Percentiles rank a stretch among this genome's conserved stretches.
These are phyloP conservation scores for Balansia obtecta DNA, from an alignment of 2,329 filamentous ascomycete species.

Conservation along the genomic window DNA sequence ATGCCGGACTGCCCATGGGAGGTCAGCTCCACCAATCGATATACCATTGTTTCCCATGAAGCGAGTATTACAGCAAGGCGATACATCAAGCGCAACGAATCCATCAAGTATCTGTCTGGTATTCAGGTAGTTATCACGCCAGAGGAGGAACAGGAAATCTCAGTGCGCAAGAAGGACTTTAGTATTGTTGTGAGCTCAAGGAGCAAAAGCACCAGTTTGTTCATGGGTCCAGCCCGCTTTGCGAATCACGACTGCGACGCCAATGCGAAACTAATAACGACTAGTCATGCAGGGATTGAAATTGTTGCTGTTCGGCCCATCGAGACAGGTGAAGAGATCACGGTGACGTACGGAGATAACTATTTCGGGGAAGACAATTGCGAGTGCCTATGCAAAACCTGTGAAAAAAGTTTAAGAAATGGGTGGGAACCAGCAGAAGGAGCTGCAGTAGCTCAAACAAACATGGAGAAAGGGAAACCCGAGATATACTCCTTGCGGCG, in stretches of 20 bases:
- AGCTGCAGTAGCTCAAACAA: conserved; percentile 31
- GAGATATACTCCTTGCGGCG: conserved; percentile 46
- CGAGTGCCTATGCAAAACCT: conserved; percentile 84
- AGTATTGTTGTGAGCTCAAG: conserved; percentile 91
- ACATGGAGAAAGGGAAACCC: conserved; percentile 38
- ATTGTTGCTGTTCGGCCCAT: conserved; percentile 79
- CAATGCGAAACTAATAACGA: conserved; percentile 78
- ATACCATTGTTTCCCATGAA: conserved; percentile 83
- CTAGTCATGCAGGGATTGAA: conserved; percentile 76
- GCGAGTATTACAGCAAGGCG: conserved; percentile 74
- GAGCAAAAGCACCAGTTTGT: conserved; percentile 81
- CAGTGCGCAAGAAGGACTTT: conserved; percentile 79
- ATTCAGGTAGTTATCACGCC: conserved; percentile 87
- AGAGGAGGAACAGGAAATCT: conserved; percentile 76
- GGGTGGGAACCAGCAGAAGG: conserved; percentile 60
- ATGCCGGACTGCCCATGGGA: conserved; percentile 90
- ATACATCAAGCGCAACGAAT: conserved; percentile 67
- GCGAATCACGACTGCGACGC: conserved; percentile 95
- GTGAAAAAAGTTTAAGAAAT: conserved; percentile 62
- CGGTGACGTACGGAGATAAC: conserved; percentile 87
- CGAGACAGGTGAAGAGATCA: conserved; percentile 82
- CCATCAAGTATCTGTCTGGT: conserved; percentile 81
- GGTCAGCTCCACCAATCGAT: conserved; percentile 81
- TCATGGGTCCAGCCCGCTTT: conserved; percentile 89
- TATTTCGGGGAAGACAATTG: conserved; percentile 95